Base-by-base conservation (phyloP, 2,329 filamentous ascomycete species). In the Monosporascus sp. region DNA sequence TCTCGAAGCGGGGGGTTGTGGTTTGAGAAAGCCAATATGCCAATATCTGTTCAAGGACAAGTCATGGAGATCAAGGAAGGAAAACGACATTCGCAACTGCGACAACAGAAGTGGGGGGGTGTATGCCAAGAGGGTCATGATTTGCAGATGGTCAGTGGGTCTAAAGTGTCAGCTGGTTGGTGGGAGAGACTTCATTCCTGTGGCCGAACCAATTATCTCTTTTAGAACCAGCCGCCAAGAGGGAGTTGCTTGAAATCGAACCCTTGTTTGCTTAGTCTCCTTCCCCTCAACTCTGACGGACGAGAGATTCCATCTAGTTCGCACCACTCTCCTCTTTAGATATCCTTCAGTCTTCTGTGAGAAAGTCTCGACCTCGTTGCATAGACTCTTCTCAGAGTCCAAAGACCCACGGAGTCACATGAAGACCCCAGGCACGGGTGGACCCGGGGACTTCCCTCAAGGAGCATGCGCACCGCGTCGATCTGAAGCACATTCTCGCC, bases 141-240 rank as follows among this genome's bases (percentile, higher is more conserved):
- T 72, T 71, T 68, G 70, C 66, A 67, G 64, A 65, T 60, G 63
- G 65, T 63, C 66, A 65, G 66, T 67, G 65, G 60, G 57, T 60
- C 61, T 55, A 58, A 54, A 53, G 64, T 70, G 68, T 72, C 69
- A 71, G 69, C 68, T 71, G 68, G 64, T 68, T 70, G 63, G 64
- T 60, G 58, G 56, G 58, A 59, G 55, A 63, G 63, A 65, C 61
- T 57, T 64, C 62, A 57, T 47, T 26, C 31, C 40, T 51, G 11
- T 45, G 20, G 11, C 43, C 0, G 26, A 24, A 28, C 41, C 35
- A 38, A 38, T 46, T 54, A 56, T 52, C 55, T 53, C 49, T 56
- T 55, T 55, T 57, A 57, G 37, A 24, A 24, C 24, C 43, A 28
- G 15, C 43, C 43, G 43, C 43, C 24, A 26, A 28, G 22, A 46